phyloP scores from a whole-genome alignment of 78 protist genomes.

The Corallochytrium limacisporum region DNA sequence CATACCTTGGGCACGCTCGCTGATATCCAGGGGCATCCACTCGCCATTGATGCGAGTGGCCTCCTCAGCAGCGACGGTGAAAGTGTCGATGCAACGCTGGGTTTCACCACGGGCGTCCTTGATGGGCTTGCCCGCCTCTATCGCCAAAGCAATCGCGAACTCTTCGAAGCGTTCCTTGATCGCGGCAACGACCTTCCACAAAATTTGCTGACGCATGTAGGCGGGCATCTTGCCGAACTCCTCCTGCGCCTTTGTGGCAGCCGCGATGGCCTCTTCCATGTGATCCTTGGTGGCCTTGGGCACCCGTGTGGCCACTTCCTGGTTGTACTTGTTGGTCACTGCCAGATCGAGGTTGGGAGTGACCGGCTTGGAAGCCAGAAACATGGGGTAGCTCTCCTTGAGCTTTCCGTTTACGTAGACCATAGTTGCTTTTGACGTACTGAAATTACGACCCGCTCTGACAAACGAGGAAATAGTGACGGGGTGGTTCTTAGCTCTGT shows the following conservation, averaged over 20 bases:
- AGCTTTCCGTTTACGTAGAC: too few relatives aligned
- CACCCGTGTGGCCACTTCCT: too few relatives aligned
- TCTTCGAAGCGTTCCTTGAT: constrained; percentile 5
- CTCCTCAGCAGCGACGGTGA: constrained; percentile 17
- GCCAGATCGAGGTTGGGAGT: too few relatives aligned
- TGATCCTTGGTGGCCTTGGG: too few relatives aligned
- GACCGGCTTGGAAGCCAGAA: too few relatives aligned
- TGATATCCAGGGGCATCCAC: background rate
- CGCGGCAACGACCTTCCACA: constrained; percentile 1
- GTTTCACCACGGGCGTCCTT: constrained; percentile 27
- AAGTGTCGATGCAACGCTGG: constrained; percentile 18
- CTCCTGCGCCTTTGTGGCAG: background rate
- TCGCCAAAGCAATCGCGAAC: background rate
- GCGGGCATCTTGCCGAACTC: constrained; percentile 11
- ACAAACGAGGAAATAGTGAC: too few relatives aligned
- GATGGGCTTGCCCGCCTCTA: constrained; percentile 31
- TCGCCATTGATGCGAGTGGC: constrained; percentile 8
- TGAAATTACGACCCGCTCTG: too few relatives aligned
- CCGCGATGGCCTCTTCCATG: constrained; percentile 19
- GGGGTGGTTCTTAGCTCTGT: too few relatives aligned
- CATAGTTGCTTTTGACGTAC: too few relatives aligned
- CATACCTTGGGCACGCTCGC: background rate
- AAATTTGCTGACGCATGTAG: constrained; percentile 3
- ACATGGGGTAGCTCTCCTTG: too few relatives aligned
- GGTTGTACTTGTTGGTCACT: too few relatives aligned